Evolutionary conservation across 169 alveolate species (phyloP), one percentile per base, ranked within the genome.

Genomic region (Eimeria necatrix): DNA sequence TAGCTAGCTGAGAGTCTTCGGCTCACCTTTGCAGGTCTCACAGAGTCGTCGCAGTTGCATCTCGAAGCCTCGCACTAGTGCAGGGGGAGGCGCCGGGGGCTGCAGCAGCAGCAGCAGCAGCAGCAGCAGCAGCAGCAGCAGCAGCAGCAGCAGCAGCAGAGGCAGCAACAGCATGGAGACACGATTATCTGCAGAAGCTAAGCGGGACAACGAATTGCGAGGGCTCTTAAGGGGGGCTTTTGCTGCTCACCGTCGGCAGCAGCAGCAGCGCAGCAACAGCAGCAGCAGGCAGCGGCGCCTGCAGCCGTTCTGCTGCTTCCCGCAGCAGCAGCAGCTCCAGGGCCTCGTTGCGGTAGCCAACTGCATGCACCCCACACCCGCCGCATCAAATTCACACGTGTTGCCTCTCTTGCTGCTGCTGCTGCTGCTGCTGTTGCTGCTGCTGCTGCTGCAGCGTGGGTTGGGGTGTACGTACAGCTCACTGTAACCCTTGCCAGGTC

Each of bases 341-440:
- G 49, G 22, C 51, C 6, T 20, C 48, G 16, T 20, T 22, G 7
- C 49, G 9, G 41, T 32, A 71, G 10, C 81, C 32, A 48, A 5
- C 20, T 22, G 81, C 64, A 56, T 9, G 64, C 8, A 56, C n/a
- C n/a, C n/a, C 64, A 14, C 64, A 8, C 14, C 8, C 64, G 8
- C 64, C 64, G 8, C 14, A 14, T 56, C 14, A 14, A 9, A 24
- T 16, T 18, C 49, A 5, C 46, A 32, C 18, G 10, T 71, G 84
- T 8, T 3, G 84, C 53, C 56, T 26, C 84, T 53, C 26, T 8
- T 73, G 59, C 84, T 32, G 26, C 84, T 4, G 84, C 26, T 49
- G 60, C 53, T 48, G 49, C 81, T 32, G 14, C 81, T 71, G 81
- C 51, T 32, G 49, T 48, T 32, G 12, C 84, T 73, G 64, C 84